phyloP scores from a whole-genome alignment of 805 yeast genomes.

The Debaryomyces castellii region DNA sequence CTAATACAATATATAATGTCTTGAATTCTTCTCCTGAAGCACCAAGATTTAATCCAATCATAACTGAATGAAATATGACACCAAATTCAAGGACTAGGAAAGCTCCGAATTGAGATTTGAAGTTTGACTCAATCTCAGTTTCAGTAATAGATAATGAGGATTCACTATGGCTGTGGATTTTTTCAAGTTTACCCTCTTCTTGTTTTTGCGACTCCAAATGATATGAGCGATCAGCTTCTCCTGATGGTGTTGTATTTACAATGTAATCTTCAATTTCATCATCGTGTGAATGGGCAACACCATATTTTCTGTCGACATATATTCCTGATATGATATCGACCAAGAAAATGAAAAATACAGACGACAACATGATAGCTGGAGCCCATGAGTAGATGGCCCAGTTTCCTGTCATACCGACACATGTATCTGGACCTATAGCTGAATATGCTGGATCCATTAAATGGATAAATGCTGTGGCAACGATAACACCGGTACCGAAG shows the following conservation, averaged over 20 bases:
- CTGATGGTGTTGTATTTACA: slow-evolving; percentile 2
- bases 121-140: background rate
- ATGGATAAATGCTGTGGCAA: slow-evolving; percentile 80
- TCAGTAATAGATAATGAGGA: background rate
- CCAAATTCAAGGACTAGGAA: slow-evolving; percentile 28
- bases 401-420: slow-evolving; percentile 45
- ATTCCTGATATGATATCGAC: slow-evolving; percentile 48
- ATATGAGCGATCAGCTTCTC: background rate
- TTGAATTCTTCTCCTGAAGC: slow-evolving; percentile 30
- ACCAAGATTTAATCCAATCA: slow-evolving; percentile 31
- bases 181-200: background rate
- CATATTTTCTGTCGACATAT: slow-evolving; percentile 37
- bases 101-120: slow-evolving; percentile 47
- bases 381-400: slow-evolving; percentile 59
- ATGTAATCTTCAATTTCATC: slow-evolving; percentile 16
- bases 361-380: slow-evolving; percentile 50
- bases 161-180: background rate
- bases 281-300: slow-evolving; percentile 16
- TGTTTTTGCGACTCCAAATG: background rate
- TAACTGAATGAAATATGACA: slow-evolving; percentile 32
- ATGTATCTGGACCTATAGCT: slow-evolving; percentile 15
- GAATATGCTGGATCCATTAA: slow-evolving; percentile 60
- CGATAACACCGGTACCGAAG: slow-evolving; percentile 83
- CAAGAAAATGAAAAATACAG: slow-evolving; percentile 40
- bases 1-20: slow-evolving; percentile 27